Percentiles rank a stretch among this genome's conserved stretches.
phyloP scores from a whole-genome alignment of 257 asterid species.

The Solanum ossicruentum region DNA sequence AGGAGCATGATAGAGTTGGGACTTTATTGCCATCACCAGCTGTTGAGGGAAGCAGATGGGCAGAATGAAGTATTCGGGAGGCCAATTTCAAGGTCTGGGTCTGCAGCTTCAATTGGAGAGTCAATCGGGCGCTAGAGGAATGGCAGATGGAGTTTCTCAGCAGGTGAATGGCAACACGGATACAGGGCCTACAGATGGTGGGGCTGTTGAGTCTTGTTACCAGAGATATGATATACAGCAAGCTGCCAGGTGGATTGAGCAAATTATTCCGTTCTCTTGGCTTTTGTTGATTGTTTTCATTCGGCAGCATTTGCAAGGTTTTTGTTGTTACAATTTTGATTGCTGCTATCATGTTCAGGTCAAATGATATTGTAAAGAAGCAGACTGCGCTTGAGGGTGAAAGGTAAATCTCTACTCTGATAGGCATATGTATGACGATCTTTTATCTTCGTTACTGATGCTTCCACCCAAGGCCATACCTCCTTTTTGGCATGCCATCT shows the following conservation, averaged over 20 bases:
- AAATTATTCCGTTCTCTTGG: conserved; percentile 71
- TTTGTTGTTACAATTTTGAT: conserved; percentile 60
- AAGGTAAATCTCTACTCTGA: conserved; percentile 43
- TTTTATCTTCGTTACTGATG: conserved; percentile 61
- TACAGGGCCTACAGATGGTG: conserved; percentile 33
- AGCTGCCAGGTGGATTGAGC: conserved; percentile 87
- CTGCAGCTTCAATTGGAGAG: conserved; percentile 44
- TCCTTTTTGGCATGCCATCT: conserved; percentile 85
- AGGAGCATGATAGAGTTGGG: conserved; percentile 32
- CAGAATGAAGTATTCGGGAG: conserved; percentile 22
- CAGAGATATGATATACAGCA: conserved; percentile 87
- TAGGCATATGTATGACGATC: conserved; percentile 44
- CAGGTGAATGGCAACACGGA: conserved; percentile 17
- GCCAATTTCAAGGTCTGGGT: conserved; percentile 39
- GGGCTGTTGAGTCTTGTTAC: conserved; percentile 54
- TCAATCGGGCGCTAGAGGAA: conserved; percentile 30
- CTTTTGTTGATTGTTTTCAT: conserved; percentile 69
- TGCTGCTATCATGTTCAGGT: conserved; percentile 81
- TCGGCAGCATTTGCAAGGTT: conserved; percentile 80
- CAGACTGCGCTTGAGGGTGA: conserved; percentile 92
- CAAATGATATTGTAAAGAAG: conserved; percentile 67
- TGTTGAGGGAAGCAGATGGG: conserved; percentile 11
- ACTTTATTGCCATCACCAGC: conserved; percentile 15
- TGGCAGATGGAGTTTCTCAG: conserved; percentile 26
- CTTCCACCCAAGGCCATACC: conserved; percentile 81